Base-by-base conservation (phyloP, 2,329 filamentous ascomycete species). In the Cladosporium velox region DNA sequence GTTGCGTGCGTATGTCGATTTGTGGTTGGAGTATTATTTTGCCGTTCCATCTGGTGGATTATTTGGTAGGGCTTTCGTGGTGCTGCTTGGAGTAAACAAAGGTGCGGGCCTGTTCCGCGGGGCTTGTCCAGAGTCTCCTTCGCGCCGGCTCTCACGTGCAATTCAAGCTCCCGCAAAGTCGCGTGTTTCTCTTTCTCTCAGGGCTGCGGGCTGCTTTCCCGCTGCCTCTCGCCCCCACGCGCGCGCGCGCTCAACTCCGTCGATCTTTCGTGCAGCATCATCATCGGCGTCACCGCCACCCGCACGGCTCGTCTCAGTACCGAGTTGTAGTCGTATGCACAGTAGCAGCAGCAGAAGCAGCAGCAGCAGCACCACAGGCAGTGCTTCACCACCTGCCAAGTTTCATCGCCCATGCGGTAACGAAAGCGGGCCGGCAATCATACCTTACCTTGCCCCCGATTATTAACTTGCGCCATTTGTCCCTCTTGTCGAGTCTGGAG, bases 71-170 rank as follows among this genome's bases (percentile, higher is more conserved):
- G 49, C 34, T 63, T 44, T 32, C 32, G n/a, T 28, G 52, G 18
- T 55, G 10, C 47, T 28, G 52, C 52, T 55, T 32, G 60, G 30
- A 41, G 60, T 63, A 63, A 63, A 63, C 60, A 63, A 63, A 63
- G 54, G 32, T n/a, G 58, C 60, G 60, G 60, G 28, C 3, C n/a
- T 28, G 28, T 60, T 34, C 58, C 58, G 58, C 58, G 30, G 58
- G 32, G 26, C 35, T n/a, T 3, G 35, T 14, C n/a, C n/a, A n/a
- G n/a, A n/a, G n/a, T n/a, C 18, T 52, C 15, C 24, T 26, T 26
- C n/a, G 41, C 41, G 41, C 41, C 10, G 41, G 41, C 38, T 10
- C 30, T 32, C 41, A 47, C 41, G 41, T 47, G 41, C 41, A 47
- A 47, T 1, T 47, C n/a, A 18, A 21, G 38, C 41, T 47, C 41